phyloP scores from a whole-genome alignment of 2,329 filamentous ascomycete species.

The Neonectria punicea region DNA sequence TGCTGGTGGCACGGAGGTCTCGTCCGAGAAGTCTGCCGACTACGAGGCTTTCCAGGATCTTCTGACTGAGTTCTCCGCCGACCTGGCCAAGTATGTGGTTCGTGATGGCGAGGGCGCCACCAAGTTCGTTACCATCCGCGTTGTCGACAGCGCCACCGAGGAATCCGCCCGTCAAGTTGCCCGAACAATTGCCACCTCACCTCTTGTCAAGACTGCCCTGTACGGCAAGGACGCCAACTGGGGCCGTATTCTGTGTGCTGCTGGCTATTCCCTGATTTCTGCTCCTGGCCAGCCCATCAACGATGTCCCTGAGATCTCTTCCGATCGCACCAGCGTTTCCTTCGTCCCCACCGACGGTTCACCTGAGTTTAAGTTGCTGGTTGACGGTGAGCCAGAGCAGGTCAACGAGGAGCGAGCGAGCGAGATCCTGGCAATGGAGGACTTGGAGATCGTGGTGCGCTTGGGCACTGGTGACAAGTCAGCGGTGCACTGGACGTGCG shows the following conservation, averaged over 20 bases:
- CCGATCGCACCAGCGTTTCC: slow-evolving; percentile 79
- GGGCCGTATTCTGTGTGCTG: slow-evolving; percentile 95
- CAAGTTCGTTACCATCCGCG: slow-evolving; percentile 95
- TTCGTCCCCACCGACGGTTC: slow-evolving; percentile 84
- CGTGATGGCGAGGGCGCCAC: slow-evolving; percentile 97
- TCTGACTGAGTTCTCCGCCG: slow-evolving; percentile 80
- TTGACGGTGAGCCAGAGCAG: slow-evolving; percentile 81
- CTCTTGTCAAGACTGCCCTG: slow-evolving; percentile 95
- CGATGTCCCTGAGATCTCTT: slow-evolving; percentile 72
- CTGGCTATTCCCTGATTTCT: slow-evolving; percentile 79
- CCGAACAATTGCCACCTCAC: slow-evolving; percentile 87
- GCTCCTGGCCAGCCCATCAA: slow-evolving; percentile 66
- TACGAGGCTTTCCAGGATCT: slow-evolving; percentile 77
- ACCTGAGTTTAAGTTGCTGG: slow-evolving; percentile 77
- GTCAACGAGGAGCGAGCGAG: slow-evolving; percentile 82
- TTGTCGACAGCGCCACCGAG: slow-evolving; percentile 77
- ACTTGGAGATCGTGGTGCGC: slow-evolving; percentile 81
- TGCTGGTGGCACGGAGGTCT: slow-evolving; percentile 76
- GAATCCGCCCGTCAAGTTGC: slow-evolving; percentile 82
- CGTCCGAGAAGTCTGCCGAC: slow-evolving; percentile 65
- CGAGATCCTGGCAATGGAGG: slow-evolving; percentile 80
- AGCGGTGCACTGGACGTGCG: slow-evolving; percentile 85
- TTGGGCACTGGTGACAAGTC: slow-evolving; percentile 76
- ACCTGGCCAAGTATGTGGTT: slow-evolving; percentile 91
- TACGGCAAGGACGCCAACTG: slow-evolving; percentile 99